Evolutionary conservation across 257 asterid species (phyloP).

Genomic region (Apocynum venetum): DNA sequence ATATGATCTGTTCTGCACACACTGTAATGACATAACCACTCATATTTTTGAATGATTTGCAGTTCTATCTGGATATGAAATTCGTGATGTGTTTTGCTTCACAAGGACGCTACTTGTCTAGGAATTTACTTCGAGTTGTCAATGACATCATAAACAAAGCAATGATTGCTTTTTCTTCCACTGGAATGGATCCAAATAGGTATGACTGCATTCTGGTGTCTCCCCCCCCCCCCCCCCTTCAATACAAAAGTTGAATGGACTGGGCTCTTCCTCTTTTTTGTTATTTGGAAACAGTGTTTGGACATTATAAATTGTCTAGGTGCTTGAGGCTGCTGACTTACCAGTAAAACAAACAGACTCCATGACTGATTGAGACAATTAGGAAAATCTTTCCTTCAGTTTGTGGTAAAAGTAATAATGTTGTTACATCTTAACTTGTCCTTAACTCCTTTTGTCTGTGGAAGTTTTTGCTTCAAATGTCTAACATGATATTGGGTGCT

Average conservation of each 20-base stretch:
- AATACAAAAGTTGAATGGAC: not conserved
- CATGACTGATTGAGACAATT: not conserved
- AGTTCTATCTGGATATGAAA: conserved; percentile 97
- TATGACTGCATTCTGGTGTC: conserved; percentile 17
- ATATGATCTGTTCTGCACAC: not conserved
- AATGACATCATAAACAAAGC: conserved; percentile 85
- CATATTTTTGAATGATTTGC: conserved; percentile 35
- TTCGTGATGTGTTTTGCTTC: conserved; percentile 91
- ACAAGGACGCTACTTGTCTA: conserved; percentile 92
- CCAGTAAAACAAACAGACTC: not conserved
- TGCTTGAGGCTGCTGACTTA: not conserved
- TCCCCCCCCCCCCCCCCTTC: not conserved
- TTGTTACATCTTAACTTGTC: not conserved
- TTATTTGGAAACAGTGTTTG: not conserved
- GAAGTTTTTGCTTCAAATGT: not conserved
- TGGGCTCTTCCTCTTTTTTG: too few relatives aligned
- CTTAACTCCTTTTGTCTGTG: not conserved
- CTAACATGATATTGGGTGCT: not conserved
- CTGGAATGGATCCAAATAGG: conserved; percentile 95
- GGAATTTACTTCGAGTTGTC: conserved; percentile 82
- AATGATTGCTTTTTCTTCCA: conserved; percentile 67
- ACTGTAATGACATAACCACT: conserved; percentile 3
- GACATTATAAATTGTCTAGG: not conserved
- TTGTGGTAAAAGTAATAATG: not conserved
- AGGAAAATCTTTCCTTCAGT: not conserved